Base-by-base conservation (phyloP, 768 basidiomycete genomes). In the Pleurotus sapidus region DNA sequence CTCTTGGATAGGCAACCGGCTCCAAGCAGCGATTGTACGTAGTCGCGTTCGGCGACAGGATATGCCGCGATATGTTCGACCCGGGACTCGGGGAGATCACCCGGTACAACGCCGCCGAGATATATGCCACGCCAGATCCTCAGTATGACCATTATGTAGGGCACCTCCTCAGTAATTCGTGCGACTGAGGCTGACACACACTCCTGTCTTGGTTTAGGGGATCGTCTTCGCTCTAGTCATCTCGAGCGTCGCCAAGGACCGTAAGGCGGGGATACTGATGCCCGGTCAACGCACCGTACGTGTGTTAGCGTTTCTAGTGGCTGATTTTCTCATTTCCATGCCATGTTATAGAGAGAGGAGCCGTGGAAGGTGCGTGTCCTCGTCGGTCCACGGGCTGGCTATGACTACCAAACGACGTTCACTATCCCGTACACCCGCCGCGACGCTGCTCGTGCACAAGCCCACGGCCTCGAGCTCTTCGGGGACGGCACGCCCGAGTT, bases 11-110 rank as follows among this genome's bases (percentile, higher is more conserved):
- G 51, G 23, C 51, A 12, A 54, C 51, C 4, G 38, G 51, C 11
- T 17, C 24, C 5, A 54, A 23, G 38, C 37, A 54, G 15, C 40
- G 20, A 24, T 54, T 39, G 9, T 54, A 54, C 38, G 14, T 54
- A 17, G 51, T 54, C 15, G 9, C 34, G 9, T 18, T 18, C 23
- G 51, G 51, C 9, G 37, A 54, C 24, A 38, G 38, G n/a, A 37
- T 54, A 9, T 9, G 20, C 24, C 51, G 38, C 17, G 17, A 12
- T n/a, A 15, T 54, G 15, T 54, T 40, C n/a, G 51, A 20, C 9
- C 37, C 51, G 40, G 37, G 42, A 20, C 38, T 54, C 4, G 51
- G 51, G n/a, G 51, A 54, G 15, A 54, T 54, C 27, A 34, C 34
- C 6, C n/a, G 7, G 7, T 51, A 34, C 23, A 38, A 51, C 38